phyloP scores from a whole-genome alignment of 208 protist species.

The Leishmania martiniquensis region DNA sequence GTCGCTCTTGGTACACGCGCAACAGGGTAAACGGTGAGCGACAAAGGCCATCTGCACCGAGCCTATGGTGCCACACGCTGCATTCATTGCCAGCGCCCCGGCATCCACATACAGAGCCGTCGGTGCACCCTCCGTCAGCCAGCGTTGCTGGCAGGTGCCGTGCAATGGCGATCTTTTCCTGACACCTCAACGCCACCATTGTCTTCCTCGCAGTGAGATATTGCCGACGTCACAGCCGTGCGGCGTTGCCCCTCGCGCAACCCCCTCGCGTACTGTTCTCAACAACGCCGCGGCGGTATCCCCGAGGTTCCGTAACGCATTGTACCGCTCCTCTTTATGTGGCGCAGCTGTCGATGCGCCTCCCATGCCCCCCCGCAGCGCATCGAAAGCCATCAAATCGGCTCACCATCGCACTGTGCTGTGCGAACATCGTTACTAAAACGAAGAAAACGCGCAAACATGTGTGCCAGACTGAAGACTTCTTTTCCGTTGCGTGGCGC shows the following conservation, averaged over 20 bases:
- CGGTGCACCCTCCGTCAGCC: neutral
- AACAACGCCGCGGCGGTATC: neutral
- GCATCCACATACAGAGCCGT: neutral
- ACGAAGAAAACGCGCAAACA: neutral
- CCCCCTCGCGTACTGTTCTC: neutral
- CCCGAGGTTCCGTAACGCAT: neutral
- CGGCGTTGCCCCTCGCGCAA: neutral
- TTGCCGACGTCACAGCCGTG: neutral
- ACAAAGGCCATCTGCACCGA: neutral
- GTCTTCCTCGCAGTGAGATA: neutral
- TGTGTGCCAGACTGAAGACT: no score
- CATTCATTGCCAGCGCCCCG: neutral
- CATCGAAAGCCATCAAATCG: neutral
- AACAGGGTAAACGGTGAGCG: neutral
- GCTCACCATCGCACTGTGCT: neutral
- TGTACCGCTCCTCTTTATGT: neutral
- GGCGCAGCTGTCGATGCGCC: neutral
- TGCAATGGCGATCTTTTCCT: no score
- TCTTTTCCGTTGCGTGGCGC: no score
- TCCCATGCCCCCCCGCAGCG: no score
- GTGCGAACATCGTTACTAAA: neutral
- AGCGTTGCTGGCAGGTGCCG: slow-evolving; percentile 1
- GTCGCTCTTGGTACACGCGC: neutral
- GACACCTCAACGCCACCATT: neutral
- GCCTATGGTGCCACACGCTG: neutral